These are phyloP conservation scores for Dactylonectria estremocensis DNA, from an alignment of 2,329 filamentous ascomycete species.

Conservation along the genomic window DNA sequence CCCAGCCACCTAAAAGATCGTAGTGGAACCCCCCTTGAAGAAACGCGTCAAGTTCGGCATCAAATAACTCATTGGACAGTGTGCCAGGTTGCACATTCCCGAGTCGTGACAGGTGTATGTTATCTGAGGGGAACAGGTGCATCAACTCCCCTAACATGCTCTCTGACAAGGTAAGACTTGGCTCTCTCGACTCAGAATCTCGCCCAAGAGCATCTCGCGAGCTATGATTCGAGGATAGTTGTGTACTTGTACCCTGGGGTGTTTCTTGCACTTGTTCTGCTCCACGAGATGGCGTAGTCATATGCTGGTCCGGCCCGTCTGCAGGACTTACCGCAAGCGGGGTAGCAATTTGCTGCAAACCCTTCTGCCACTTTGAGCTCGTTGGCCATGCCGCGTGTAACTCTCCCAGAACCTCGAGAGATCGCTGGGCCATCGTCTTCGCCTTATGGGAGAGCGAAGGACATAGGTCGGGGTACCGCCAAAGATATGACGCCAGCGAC, in stretches of 20 bases:
- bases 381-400: conserved; percentile 48
- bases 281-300: not conserved
- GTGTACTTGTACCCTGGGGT: not conserved
- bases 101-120: conserved; percentile 12
- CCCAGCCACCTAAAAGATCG: conserved; percentile 31
- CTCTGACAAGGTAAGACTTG: conserved; percentile 7
- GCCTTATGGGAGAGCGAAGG: conserved; percentile 43
- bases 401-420: conserved; percentile 43
- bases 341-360: conserved; percentile 40
- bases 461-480: conserved; percentile 50
- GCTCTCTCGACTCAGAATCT: not conserved
- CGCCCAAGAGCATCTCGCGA: not conserved
- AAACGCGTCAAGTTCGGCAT: conserved; percentile 34
- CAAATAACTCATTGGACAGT: conserved; percentile 24
- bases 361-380: conserved; percentile 40
- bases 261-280: not conserved
- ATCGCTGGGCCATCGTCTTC: conserved; percentile 46
- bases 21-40: conserved; percentile 36
- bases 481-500: conserved; percentile 53
- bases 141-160: conserved; percentile 30
- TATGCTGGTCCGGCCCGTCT: not conserved
- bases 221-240: not conserved
- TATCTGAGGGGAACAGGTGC: conserved; percentile 12
- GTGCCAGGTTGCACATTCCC: conserved; percentile 8
- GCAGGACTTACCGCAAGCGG: conserved; percentile 28